These are phyloP conservation scores for Quercus cerris DNA, from an alignment of 306 rosid genomes.

Conservation along the genomic window DNA sequence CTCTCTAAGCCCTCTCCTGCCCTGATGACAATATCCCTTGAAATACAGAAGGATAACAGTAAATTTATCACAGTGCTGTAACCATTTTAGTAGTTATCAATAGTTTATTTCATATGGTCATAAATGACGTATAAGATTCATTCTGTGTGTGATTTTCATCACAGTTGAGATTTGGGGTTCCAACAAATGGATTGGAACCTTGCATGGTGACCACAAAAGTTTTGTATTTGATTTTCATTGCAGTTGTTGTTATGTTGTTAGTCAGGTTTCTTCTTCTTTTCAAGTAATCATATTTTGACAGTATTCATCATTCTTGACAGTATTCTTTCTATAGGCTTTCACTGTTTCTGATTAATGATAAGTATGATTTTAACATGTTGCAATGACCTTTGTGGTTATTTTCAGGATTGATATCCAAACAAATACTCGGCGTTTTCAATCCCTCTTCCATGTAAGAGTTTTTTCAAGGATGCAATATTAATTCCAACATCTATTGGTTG, in stretches of 20 bases:
- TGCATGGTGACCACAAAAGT: neutral
- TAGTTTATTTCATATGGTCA: neutral
- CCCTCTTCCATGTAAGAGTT: conserved; percentile 77
- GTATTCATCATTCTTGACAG: neutral
- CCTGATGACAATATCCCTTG: neutral
- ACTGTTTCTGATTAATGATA: neutral
- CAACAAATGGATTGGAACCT: neutral
- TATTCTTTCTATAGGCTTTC: neutral
- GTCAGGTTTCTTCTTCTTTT: neutral
- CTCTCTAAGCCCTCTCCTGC: neutral
- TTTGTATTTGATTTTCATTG: neutral
- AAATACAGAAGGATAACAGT: neutral
- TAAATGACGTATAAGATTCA: neutral
- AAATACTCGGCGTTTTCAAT: conserved; percentile 71
- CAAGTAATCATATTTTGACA: neutral
- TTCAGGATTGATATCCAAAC: conserved; percentile 96
- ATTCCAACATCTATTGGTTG: neutral
- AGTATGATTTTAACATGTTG: conserved; percentile 14
- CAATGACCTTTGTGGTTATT: conserved; percentile 19
- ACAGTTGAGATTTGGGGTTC: neutral
- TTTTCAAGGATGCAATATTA: conserved; percentile 4
- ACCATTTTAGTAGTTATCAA: neutral
- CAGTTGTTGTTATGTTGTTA: neutral
- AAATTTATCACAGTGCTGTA: neutral
- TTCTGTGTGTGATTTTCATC: neutral